phyloP scores from a whole-genome alignment of 2,329 filamentous ascomycete genomes.

The Plenodomus tracheiphilus region DNA sequence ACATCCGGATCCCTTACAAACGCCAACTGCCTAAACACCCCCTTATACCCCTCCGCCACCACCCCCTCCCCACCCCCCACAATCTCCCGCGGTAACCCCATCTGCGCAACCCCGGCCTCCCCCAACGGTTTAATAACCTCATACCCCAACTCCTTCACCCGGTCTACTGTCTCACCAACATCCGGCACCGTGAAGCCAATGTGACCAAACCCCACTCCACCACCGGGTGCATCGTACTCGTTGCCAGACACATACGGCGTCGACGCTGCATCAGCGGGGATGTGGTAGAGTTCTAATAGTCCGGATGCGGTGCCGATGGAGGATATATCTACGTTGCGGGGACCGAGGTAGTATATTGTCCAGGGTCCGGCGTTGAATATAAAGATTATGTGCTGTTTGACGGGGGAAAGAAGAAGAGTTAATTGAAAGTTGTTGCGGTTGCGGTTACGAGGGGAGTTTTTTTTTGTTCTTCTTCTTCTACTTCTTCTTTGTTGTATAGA shows the following conservation, averaged over 20 bases:
- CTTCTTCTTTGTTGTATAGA: background rate
- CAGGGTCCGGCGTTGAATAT: conserved; percentile 40
- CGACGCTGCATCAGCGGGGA: conserved; percentile 27
- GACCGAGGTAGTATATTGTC: conserved; percentile 42
- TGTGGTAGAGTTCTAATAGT: conserved; percentile 38
- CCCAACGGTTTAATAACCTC: conserved; percentile 34
- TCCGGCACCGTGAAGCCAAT: conserved; percentile 42
- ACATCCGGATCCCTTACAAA: conserved; percentile 43
- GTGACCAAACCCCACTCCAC: conserved; percentile 40
- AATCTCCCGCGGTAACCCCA: conserved; percentile 27
- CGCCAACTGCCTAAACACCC: conserved; percentile 35
- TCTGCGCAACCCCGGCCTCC: conserved; percentile 25
- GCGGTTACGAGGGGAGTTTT: no score
- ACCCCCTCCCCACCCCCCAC: conserved; percentile 17
- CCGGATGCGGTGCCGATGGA: conserved; percentile 29
- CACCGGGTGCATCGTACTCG: conserved; percentile 19
- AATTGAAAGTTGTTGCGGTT: no score
- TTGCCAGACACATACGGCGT: conserved; percentile 32
- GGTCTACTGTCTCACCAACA: conserved; percentile 26
- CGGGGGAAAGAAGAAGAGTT: no score
- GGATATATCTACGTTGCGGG: conserved; percentile 23
- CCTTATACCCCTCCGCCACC: conserved; percentile 32
- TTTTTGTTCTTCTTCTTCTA: no score
- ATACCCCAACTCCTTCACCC: conserved; percentile 25
- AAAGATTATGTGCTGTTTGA: conserved; percentile 30